Conservation (phyloP, 805 yeast genomes). For the Ogataea methylovora region DNA sequence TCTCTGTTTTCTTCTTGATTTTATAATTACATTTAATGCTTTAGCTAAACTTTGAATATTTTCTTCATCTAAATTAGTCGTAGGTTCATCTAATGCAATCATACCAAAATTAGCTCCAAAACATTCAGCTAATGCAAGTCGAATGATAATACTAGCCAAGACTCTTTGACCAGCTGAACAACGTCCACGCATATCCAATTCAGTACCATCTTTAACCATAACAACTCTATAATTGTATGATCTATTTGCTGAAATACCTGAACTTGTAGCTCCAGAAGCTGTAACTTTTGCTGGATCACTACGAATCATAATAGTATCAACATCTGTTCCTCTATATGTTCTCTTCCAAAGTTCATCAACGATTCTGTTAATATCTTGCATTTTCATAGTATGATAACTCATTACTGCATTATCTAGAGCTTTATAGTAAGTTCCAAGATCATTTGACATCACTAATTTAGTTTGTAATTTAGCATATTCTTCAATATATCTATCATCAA, state of each 20-base stretch:
- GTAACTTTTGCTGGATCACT: conserved; percentile 59
- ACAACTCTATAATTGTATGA: conserved; percentile 90
- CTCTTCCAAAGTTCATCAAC: conserved; percentile 89
- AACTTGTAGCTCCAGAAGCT: conserved; percentile 22
- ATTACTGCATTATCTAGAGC: conserved; percentile 91
- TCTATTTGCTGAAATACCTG: conserved; percentile 34
- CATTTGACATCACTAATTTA: conserved; percentile 68
- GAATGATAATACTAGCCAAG: conserved; percentile 81
- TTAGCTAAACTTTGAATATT: conserved; percentile 84
- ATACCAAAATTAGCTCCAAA: conserved; percentile 94
- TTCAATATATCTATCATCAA: conserved; percentile 53
- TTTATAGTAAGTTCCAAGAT: conserved; percentile 69
- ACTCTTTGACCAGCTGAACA: conserved; percentile 99
- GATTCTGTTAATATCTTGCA: conserved; percentile 86
- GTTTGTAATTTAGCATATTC: conserved; percentile 77
- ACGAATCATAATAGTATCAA: conserved; percentile 79
- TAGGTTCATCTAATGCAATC: conserved; percentile 95
- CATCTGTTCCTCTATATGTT: conserved; percentile 93
- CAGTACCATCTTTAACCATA: conserved; percentile 88
- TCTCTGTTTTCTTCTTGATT: conserved; percentile 63
- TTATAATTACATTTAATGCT: conserved; percentile 69
- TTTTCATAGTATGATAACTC: conserved; percentile 83
- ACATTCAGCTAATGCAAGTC: conserved; percentile 90
- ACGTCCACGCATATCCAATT: conserved; percentile 95
- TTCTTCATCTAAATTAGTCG: conserved; percentile 87